Evolutionary conservation across 2,329 filamentous ascomycete genomes (phyloP), one percentile per base, ranked within the genome.

Genomic region (Xylariales sp.): DNA sequence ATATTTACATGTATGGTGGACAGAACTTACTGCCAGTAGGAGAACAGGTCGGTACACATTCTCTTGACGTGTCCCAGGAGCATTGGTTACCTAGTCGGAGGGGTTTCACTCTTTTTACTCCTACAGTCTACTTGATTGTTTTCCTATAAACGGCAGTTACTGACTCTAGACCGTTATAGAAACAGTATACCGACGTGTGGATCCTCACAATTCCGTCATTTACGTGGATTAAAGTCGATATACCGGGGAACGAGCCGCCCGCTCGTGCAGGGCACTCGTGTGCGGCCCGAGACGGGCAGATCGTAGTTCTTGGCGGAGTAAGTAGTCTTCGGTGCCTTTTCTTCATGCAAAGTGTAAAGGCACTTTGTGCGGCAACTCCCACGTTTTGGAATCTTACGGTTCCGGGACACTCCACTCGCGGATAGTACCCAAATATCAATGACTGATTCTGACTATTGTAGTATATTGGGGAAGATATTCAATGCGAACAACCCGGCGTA

Each of bases 1-100:
- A 94, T 75, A 85, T 94, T 52, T 93, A 94, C 79, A 86, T 94
- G 80, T 94, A 91, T 75, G 92, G 91, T 12, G 92, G 92, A 0
- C 92, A 94, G 76, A 91, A 92, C 71, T 82, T 94, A 0, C 83
- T 87, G 32, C 91, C 91, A 0, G 86, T 84, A 67, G 89, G 80
- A 62, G 77, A 80, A 39, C 85, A 87, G 54, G 54, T 56, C 10
- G 32, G 54, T 46, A 56, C 6, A 1, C 8, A 18, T 12, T 3
- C 3, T 56, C 12, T 56, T 14, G 34, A 39, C 18, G 23, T 10
- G 36, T 18, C 39, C 32, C 6, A 9, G 32, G 8, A 39, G 32
- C 8, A 16, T 39, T 4, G 36, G 18, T 9, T 39, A 4, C 4
- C n/a, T 39, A 18, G 23, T 3, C 6, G 23, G 4, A 1, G 39